These are phyloP conservation scores for Secale cereale DNA, from an alignment of 176 grass and related monocot genomes.

Conservation along the genomic window DNA sequence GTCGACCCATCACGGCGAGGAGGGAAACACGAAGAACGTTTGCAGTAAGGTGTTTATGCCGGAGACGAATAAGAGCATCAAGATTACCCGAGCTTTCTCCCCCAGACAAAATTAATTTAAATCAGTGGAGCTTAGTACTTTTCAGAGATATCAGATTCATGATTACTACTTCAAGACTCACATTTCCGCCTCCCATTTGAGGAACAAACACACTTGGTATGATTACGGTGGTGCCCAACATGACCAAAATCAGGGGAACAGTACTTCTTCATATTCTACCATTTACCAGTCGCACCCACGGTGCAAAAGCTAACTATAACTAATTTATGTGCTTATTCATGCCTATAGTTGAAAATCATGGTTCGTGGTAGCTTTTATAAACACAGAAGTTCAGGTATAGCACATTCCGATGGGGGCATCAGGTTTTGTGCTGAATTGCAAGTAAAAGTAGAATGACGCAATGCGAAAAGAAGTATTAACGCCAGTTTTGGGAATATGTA, in stretches of 20 bases:
- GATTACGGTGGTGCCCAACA: constrained; percentile 88
- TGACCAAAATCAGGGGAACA: constrained; percentile 23
- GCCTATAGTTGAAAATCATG: too few species aligned
- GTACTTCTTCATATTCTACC: too few species aligned
- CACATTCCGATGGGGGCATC: too few species aligned
- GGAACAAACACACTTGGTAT: constrained; percentile 92
- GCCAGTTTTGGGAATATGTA: too few species aligned
- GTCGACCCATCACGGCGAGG: constrained; percentile 80
- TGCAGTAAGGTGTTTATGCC: constrained; percentile 93
- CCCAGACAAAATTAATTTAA: constrained; percentile 33
- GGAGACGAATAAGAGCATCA: constrained; percentile 77
- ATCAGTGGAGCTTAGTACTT: background rate
- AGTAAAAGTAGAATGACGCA: too few species aligned
- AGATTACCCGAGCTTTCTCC: constrained; percentile 82
- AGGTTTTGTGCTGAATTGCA: too few species aligned
- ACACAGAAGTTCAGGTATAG: too few species aligned
- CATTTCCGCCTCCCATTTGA: constrained; percentile 95
- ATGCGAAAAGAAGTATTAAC: too few species aligned
- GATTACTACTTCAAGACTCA: constrained; percentile 21
- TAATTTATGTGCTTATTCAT: too few species aligned
- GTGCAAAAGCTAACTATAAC: too few species aligned
- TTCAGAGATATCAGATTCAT: background rate
- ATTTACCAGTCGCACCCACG: too few species aligned
- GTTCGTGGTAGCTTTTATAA: too few species aligned
- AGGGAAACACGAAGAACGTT: constrained; percentile 78